Base-by-base conservation (phyloP, 805 yeast genomes). In the Lachancea cidri region DNA sequence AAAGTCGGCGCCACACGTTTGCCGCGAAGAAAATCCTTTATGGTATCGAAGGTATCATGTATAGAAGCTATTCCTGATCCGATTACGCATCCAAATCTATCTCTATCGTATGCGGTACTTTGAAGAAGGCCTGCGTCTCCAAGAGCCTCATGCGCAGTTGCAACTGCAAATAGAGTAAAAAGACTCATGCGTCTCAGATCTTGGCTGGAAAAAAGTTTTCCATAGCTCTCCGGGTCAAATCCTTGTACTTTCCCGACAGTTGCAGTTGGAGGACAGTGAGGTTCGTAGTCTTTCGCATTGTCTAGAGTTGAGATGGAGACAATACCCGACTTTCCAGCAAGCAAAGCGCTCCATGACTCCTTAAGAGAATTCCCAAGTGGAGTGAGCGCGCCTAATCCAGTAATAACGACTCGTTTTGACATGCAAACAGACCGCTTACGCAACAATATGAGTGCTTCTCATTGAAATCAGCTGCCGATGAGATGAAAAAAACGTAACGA, bases 31-130 rank as follows among this genome's bases (percentile, higher is more conserved):
- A 77, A 76, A 11, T 77, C 70, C 1, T 86, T 62, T 51, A 82
- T 86, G 3, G 59, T 39, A 27, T 76, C 82, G 53, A 78, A 79
- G 0, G 77, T 62, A 44, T 86, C 95, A 14, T 77, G 81, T 36
- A 91, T 72, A 2, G 95, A 85, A 0, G 97, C 98, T 37, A 93
- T 85, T 0, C 97, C 96, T 1, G 95, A 81, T 1, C 98, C 98
- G 6, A 91, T 76, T n/a, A 87, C 81, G 2, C 86, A 88, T 2
- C 97, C 94, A 2, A 53, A 48, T 22, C 44, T 43, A 15, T 53
- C 47, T 15, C 40, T 39, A 31, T 54, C 39, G 3, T 45, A 39
- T 1, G 61, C 64, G 1, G 64, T 43, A 2, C 41, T 42, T 0
- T 80, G 74, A 20, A 55, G 44, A 72, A 81, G 72, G 24, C 71